Conservation (phyloP, 129 eudicot genomes). For the Artemisia annua region DNA sequence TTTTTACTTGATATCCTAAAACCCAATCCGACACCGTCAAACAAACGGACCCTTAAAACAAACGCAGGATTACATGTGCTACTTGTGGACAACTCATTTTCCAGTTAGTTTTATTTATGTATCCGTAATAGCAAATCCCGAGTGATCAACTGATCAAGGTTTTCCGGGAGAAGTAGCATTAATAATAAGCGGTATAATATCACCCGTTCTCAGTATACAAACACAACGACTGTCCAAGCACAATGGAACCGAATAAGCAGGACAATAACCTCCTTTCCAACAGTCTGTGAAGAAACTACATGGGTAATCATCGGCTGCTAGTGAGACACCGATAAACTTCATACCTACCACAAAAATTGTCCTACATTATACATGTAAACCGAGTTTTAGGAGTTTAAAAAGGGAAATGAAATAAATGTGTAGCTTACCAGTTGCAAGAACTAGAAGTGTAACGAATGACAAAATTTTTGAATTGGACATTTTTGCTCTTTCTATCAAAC, state of each 20-base stretch:
- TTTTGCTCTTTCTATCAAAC: background rate
- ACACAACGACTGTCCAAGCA: slow-evolving; percentile 3
- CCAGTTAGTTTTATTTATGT: background rate
- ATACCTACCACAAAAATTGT: background rate
- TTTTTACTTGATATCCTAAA: too few species aligned
- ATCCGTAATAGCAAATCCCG: background rate
- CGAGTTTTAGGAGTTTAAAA: background rate
- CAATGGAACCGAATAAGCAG: background rate
- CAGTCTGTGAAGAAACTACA: slow-evolving; percentile 4
- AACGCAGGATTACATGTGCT: too few species aligned
- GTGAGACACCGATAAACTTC: background rate
- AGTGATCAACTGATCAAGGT: background rate
- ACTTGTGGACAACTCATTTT: background rate
- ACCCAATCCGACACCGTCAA: too few species aligned
- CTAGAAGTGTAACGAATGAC: background rate
- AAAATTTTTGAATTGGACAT: background rate
- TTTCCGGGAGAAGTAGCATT: slow-evolving; percentile 5
- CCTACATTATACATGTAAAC: too few species aligned
- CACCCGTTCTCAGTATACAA: background rate
- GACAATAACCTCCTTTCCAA: background rate
- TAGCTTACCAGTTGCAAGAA: background rate
- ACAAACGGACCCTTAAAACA: too few species aligned
- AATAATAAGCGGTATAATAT: slow-evolving; percentile 7
- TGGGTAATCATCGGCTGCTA: background rate
- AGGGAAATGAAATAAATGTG: background rate